Base-by-base conservation (phyloP, 495 filamentous ascomycete genomes). In the Cercophora sp. region DNA sequence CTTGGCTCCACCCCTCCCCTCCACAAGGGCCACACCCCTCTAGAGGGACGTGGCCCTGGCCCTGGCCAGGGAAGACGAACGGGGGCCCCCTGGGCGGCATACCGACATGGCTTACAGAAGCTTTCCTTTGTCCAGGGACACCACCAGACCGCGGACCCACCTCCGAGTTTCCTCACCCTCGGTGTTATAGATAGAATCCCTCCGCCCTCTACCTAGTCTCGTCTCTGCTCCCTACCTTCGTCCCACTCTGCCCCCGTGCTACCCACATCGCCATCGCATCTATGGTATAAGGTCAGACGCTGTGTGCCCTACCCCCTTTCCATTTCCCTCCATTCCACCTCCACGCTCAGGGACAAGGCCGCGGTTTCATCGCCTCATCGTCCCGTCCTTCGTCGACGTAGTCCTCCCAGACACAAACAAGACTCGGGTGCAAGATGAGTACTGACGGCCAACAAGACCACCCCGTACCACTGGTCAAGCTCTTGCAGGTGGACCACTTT, bases 381-480 rank as follows among this genome's bases (percentile, higher is more conserved):
- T 20, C 22, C 25, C 24, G 31, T 8, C 18, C 29, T 4, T 37
- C 46, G n/a, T 39, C 8, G 36, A 19, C 36, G 36, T 39, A 19
- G 18, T 20, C 16, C 18, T 39, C 36, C 15, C 36, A 39, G n/a
- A 39, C n/a, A n/a, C n/a, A n/a, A n/a, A n/a, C n/a, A n/a, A n/a
- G n/a, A n/a, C n/a, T n/a, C n/a, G n/a, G 27, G 26, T 8, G 27
- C 13, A 35, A 41, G 16, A 39, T 2, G 9, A 22, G 42, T 11
- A 31, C 54, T 58, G 55, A 57, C 54, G 42, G 43, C 39, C 55
- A 54, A 31, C 47, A 56, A 52, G 49, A 57, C 19, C 29, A 54
- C 27, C 42, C 48, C 8, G 49, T 55, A 16, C 51, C 50, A 9
- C 37, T 59, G 44, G 44, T 57, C 41, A 53, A 16, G 13, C 56